Evolutionary conservation across 306 rosid genomes (phyloP), one percentile per base, ranked within the genome.

Genomic region (Canavalia gladiata): DNA sequence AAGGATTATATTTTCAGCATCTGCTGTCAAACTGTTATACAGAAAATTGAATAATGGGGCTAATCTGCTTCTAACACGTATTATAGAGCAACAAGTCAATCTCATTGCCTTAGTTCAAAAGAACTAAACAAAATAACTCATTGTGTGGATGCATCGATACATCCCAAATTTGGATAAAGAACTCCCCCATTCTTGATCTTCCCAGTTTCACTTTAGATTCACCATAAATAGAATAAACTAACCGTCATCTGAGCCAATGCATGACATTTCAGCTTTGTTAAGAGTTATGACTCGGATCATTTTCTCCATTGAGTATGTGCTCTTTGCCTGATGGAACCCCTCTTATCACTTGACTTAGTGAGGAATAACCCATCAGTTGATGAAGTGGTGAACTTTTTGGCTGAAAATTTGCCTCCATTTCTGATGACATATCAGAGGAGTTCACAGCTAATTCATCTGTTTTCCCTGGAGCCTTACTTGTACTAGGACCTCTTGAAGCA

Each of bases 291-390:
- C 54, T 66, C 45, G 6, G 18, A 68, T 60, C 60, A 60, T 66
- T 73, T 76, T 78, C 78, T 49, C 69, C 83, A 33, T 58, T 37
- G 84, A 49, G 78, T 69, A n/a, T 80, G 69, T 84, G 50, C 76
- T 87, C 47, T 81, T 77, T 67, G 67, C 84, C 70, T 64, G 4
- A 2, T 8, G 37, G 67, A 56, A 71, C 42, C 51, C 98, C 96
- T 77, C 81, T 81, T 6, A 93, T 66, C 68, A 96, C 90, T 64
- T 76, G 86, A 81, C 91, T 92, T n/a, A 94, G 94, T 3, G 98
- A 96, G 77, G 88, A 57, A 80, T 96, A 96, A 60, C 97, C 99
- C 98, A 96, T 93, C 82, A 96, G 90, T 68, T 81, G 87, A 89
- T 96, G 97, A 78, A 96, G 99, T 39, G 97, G 90, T 45, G 98